These are phyloP conservation scores for Glarea lozoyensis DNA, from an alignment of 495 filamentous ascomycete genomes.

Conservation along the genomic window DNA sequence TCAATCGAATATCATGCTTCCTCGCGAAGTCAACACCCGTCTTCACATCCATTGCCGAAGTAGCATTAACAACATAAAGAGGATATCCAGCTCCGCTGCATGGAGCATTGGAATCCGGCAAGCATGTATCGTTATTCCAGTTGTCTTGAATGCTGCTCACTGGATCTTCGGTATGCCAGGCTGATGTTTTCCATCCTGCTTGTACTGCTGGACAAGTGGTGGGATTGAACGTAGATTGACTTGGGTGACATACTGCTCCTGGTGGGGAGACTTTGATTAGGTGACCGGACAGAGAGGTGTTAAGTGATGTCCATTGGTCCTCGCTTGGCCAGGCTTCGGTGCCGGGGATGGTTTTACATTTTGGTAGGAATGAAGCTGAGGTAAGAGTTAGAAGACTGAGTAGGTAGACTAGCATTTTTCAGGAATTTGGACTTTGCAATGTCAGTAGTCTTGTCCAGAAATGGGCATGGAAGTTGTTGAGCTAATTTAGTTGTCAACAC, in stretches of 20 bases:
- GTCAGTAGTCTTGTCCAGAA: too few relatives aligned
- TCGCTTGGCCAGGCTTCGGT: conserved; percentile 35
- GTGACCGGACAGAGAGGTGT: conserved; percentile 33
- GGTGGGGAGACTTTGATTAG: conserved; percentile 42
- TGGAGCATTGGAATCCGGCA: conserved; percentile 27
- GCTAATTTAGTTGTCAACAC: too few relatives aligned
- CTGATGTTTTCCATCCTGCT: conserved; percentile 22
- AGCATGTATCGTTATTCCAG: conserved; percentile 35
- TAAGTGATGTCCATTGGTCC: conserved; percentile 34
- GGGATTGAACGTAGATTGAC: conserved; percentile 31
- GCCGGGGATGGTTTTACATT: conserved; percentile 43
- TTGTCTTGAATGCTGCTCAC: conserved; percentile 18
- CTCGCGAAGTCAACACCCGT: conserved; percentile 34
- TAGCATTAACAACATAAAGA: conserved; percentile 38
- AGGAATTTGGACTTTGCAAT: too few relatives aligned
- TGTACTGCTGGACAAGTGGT: conserved; percentile 26
- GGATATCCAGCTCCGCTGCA: conserved; percentile 35
- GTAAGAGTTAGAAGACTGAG: neutral
- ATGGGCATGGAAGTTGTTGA: too few relatives aligned
- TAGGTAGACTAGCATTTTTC: conserved; percentile 6
- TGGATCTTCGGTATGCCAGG: conserved; percentile 8
- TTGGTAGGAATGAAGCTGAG: neutral
- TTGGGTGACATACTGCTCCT: conserved; percentile 43
- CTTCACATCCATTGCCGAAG: conserved; percentile 31
- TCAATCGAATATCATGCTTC: conserved; percentile 46